Evolutionary conservation across 306 rosid genomes (phyloP), one percentile per base, ranked within the genome.

Genomic region (Lupinus albus): DNA sequence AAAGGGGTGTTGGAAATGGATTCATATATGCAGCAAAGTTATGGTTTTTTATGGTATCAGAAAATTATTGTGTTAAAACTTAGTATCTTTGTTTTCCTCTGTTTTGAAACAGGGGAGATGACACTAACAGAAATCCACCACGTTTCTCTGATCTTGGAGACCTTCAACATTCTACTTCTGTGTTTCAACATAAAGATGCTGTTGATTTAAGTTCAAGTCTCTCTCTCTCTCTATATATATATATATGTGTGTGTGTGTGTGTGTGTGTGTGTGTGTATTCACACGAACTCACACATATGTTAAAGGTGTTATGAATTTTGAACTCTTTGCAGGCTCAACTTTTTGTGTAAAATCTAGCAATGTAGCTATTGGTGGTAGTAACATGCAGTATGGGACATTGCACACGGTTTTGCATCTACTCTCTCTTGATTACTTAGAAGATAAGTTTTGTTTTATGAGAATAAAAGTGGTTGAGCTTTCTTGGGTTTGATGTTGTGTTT

Each of bases 171-270:
- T 87, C 95, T 20, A 65, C 85, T 70, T 35, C 84, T 35, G 71
- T 75, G 67, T 87, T 92, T 62, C 86, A 79, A 38, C 88, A 70
- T 18, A 79, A 92, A 16, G 86, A 87, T 78, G 86, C 84, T 85
- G 80, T 80, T 87, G 92, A 84, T 89, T 85, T 87, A 84, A 83
- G 83, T 80, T 68, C 92, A 84, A 85, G 98, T 92, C 80, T 74
- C 21, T 66, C 71, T 47, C 70, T 55, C 33, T 46, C 59, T 33
- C 14, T 63, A 1, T 14, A 21, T 16, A 6, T 2, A 28, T 35
- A 1, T 72, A 44, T 61, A 6, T 38, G 5, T 35, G 7, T 35
- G 5, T 11, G 1, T 51, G 0, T 32, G 5, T 64, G 6, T 13
- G 51, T 64, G 0, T 32, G 10, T 64, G 41, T 21, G 33, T 28